These are phyloP conservation scores for Calonectria crousiana DNA, from an alignment of 2,329 filamentous ascomycete genomes.

Conservation along the genomic window DNA sequence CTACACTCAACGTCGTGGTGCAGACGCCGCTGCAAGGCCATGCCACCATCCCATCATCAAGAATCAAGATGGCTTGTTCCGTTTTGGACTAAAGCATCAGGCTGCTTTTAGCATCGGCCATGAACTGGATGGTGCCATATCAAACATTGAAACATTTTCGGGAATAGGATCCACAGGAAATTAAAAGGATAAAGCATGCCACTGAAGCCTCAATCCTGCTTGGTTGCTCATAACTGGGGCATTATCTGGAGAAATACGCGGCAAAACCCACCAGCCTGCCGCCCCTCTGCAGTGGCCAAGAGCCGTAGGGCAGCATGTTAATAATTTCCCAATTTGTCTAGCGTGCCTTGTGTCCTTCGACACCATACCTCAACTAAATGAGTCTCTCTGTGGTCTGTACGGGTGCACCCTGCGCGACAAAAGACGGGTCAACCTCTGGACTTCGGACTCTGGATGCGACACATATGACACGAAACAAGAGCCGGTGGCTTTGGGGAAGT, in stretches of 20 bases:
- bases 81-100: neutral
- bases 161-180: conserved; percentile 5
- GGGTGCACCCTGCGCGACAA: neutral
- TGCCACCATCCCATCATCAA: neutral
- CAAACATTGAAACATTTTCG: conserved; percentile 7
- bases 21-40: neutral
- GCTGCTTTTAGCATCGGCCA: neutral
- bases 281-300: neutral
- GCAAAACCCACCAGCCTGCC: neutral
- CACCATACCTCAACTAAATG: conserved; percentile 4
- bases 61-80: neutral
- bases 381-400: neutral
- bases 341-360: neutral
- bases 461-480: conserved; percentile 15
- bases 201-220: neutral
- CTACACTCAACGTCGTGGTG: conserved; percentile 1
- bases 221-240: neutral
- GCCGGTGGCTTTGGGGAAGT: neutral
- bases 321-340: conserved; percentile 1
- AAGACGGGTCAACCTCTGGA: neutral
- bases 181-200: conserved; percentile 12
- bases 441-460: neutral
- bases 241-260: conserved; percentile 3
- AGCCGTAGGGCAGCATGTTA: conserved; percentile 2
- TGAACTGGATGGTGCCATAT: neutral